Conservation (phyloP, 1,284 basidiomycete species). For the Ceratobasidium sp. region DNA sequence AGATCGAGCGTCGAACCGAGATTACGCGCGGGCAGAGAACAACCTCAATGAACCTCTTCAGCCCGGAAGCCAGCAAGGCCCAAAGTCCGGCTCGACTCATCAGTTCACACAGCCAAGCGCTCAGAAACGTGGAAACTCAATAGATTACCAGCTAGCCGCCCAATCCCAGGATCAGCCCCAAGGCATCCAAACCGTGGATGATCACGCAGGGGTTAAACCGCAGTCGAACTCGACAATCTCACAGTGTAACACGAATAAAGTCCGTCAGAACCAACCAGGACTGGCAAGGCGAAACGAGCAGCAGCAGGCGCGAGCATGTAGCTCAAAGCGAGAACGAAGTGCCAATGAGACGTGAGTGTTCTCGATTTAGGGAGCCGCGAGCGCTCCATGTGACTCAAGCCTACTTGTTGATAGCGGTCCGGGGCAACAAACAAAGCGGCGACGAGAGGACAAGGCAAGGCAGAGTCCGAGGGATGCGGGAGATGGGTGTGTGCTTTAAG, state of each 20-base stretch:
- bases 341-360: not conserved
- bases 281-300: not conserved
- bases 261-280: not conserved
- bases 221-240: not conserved
- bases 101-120: not conserved
- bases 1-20: not conserved
- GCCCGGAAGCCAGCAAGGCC: not conserved
- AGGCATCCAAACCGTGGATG: not conserved
- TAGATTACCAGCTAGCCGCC: not conserved
- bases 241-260: not conserved
- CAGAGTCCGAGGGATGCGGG: not conserved
- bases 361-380: not conserved
- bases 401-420: not conserved
- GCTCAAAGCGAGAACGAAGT: slow-evolving; percentile 5
- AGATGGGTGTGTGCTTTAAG: not conserved
- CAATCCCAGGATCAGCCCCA: not conserved
- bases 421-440: not conserved
- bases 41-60: not conserved
- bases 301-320: not conserved
- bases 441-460: no score
- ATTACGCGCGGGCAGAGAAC: not conserved
- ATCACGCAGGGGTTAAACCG: not conserved
- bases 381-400: not conserved
- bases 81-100: not conserved
- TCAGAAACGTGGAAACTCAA: not conserved